Base-by-base conservation (phyloP, 352 stramenopile genomes). In the Phytophthora cajani region DNA sequence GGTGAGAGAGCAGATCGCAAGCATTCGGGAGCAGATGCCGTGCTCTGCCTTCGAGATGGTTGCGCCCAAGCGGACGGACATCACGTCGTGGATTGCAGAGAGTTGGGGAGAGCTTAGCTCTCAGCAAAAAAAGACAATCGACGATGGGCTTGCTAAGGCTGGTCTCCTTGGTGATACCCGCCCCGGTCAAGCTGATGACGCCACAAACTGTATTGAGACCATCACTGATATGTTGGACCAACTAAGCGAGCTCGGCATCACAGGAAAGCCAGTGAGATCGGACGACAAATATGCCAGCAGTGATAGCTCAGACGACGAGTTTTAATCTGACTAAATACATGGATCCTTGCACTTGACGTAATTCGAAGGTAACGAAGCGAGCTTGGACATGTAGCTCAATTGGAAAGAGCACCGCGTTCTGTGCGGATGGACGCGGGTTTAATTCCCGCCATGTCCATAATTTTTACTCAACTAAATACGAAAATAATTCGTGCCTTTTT, bases 381-480 rank as follows among this genome's bases (percentile, higher is more conserved):
- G 21, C 55, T 52, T 61, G 55, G 33, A 61, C 55, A 40, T 6
- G 36, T 61, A 52, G 36, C 36, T 60, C 10, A 60, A 60, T 8
- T 60, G 54, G 21, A 12, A 38, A 61, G 36, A 61, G 19, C 55
- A 61, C 21, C 19, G 55, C 33, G 3, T 38, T 61, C 51, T 59
- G 17, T 38, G 55, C 55, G 36, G 55, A 51, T 38, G 55, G 54
- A 50, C 54, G 10, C 19, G 21, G 46, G 46, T 32, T 53, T 10
- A 16, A 59, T 17, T 59, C 52, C 52, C 52, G 19, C 19, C 36
- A 19, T 23, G 21, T 51, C 54, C 21, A 51, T 51, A 21, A 11
- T 56, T 56, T 56, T 21, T 49, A 4, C 27, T 56, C 6, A 12
- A 32, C 17, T 52, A 52, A 21, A 27, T 21, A 47, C 14, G 7